These are phyloP conservation scores for Prunus dulcis DNA, from an alignment of 306 rosid genomes.

Conservation along the genomic window DNA sequence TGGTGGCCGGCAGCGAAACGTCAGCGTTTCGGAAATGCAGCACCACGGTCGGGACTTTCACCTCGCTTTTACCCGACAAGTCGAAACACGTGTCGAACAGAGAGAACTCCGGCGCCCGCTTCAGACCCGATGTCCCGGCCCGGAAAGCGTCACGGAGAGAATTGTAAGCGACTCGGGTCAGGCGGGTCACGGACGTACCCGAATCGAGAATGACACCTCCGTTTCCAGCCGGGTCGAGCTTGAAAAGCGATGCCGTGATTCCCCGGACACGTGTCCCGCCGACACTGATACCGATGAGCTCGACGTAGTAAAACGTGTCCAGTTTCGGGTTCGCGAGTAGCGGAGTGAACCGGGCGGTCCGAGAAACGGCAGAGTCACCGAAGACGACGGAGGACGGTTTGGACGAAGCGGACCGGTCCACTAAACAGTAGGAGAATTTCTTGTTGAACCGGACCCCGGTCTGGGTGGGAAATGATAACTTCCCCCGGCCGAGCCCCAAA, in stretches of 20 bases:
- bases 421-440: constrained; percentile 88
- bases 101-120: constrained; percentile 74
- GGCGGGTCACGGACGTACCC: constrained; percentile 84
- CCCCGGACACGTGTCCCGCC: constrained; percentile 71
- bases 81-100: constrained; percentile 87
- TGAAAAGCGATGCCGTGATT: constrained; percentile 54
- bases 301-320: constrained; percentile 82
- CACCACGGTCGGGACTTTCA: constrained; percentile 87
- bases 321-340: constrained; percentile 62
- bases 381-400: constrained; percentile 69
- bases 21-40: constrained; percentile 78
- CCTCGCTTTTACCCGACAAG: constrained; percentile 64
- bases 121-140: constrained; percentile 50
- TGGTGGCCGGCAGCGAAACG: constrained; percentile 73
- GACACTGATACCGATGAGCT: constrained; percentile 71
- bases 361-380: constrained; percentile 74
- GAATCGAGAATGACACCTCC: constrained; percentile 93
- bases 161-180: constrained; percentile 66
- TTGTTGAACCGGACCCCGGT: constrained; percentile 60
- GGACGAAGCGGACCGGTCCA: constrained; percentile 82
- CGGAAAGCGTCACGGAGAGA: constrained; percentile 69
- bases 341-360: constrained; percentile 81
- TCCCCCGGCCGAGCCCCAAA: constrained; percentile 80
- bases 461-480: constrained; percentile 71
- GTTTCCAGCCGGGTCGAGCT: constrained; percentile 60